phyloP scores from a whole-genome alignment of 1,139 yeast species.

The Hansenula lynferdii region DNA sequence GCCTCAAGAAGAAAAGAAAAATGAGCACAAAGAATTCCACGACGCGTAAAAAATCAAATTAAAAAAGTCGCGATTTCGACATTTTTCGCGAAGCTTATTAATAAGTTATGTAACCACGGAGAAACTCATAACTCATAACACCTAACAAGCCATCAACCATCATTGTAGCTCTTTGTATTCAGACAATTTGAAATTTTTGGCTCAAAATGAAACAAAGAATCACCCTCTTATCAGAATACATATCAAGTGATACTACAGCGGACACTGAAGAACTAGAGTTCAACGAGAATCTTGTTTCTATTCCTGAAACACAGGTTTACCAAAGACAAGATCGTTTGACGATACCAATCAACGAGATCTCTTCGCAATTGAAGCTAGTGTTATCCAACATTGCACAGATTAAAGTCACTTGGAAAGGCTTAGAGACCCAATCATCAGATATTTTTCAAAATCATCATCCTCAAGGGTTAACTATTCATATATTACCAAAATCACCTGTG shows the following conservation, averaged over 20 bases:
- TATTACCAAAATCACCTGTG: conserved; percentile 14
- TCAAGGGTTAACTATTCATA: conserved; percentile 14
- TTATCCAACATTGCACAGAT: background rate
- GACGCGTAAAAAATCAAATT: no score
- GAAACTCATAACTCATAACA: no score
- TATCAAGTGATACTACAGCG: background rate
- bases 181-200: no score
- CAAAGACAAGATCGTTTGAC: conserved; percentile 1
- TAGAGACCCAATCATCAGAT: background rate
- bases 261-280: background rate
- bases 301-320: background rate
- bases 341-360: background rate
- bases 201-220: conserved; percentile 3
- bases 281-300: background rate
- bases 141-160: no score
- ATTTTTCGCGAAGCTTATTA: no score
- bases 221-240: background rate
- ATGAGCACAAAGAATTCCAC: no score
- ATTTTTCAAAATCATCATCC: conserved; percentile 16
- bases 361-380: background rate
- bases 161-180: no score
- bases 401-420: background rate
- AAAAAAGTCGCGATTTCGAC: no score
- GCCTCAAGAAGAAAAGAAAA: no score
- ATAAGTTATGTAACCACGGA: no score